A percentile compares a stretch with the other conserved stretches of the same genome.
Evolutionary conservation across 257 asterid genomes (phyloP).

Genomic region (Petunia secreta): DNA sequence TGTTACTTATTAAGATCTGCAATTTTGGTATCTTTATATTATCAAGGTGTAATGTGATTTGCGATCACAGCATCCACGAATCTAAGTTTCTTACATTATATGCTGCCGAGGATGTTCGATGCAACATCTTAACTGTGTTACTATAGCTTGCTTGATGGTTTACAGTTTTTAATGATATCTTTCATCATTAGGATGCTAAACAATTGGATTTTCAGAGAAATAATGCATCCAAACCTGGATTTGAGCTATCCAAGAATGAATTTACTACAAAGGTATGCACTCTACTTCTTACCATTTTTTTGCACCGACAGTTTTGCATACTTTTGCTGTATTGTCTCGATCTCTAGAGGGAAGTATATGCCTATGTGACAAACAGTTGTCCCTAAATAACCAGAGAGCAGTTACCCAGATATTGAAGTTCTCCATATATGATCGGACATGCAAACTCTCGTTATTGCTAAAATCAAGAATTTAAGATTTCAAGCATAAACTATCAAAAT

Average conservation of each 20-base stretch:
- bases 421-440: background rate
- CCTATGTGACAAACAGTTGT: background rate
- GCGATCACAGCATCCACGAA: background rate
- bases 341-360: conserved; percentile 10
- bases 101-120: background rate
- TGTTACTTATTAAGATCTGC: background rate
- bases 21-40: background rate
- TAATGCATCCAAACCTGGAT: conserved; percentile 20
- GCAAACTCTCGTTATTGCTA: background rate
- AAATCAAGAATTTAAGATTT: background rate
- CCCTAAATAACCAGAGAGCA: conserved; percentile 1
- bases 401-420: background rate
- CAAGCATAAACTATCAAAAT: background rate
- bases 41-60: background rate
- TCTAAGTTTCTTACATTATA: background rate
- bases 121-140: background rate
- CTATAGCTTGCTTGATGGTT: background rate
- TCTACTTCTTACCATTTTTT: background rate
- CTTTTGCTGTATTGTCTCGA: background rate
- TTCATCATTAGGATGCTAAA: conserved; percentile 38
- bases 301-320: background rate
- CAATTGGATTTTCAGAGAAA: conserved; percentile 30
- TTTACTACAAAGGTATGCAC: conserved; percentile 41
- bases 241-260: conserved; percentile 37
- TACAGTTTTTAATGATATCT: conserved; percentile 10